Evolutionary conservation across 228 moss, liverwort and hornwort species (phyloP), one percentile per base, ranked within the genome.

Genomic region (Sphagnum magellanicum): DNA sequence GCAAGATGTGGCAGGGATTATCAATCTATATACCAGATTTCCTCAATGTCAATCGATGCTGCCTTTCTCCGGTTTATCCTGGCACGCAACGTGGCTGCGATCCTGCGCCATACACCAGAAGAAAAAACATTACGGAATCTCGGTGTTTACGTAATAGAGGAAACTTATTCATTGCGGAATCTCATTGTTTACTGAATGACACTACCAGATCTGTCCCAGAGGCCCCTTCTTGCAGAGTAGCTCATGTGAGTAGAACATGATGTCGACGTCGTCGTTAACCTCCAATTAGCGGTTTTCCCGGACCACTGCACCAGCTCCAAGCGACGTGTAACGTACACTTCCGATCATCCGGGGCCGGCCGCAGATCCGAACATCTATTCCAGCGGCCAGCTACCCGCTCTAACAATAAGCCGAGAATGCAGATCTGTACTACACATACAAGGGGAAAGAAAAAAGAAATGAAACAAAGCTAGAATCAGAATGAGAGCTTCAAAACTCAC

Each of bases 201-300:
- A 87, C 71, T 78, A 96, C 95, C 95, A 96, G 66, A 96, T 96
- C 74, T 92, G 92, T 5, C 92, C 95, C 74, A 96, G 86, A 55
- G 95, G 92, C 3, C 92, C 91, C 78, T 96, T 96, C 74, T 78
- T 91, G 81, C 82, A 83, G 0, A 96, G 79, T 12, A 96, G 83
- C 71, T 96, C 92, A 70, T 96, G 89, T 47, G 95, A 96, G 76
- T 90, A 96, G 73, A 92, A 96, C 95, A 96, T 92, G 4, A 59
- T 68, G 51, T 3, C 32, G 32, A 32, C 32, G 32, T 32, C 32
- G 32, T 32, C 1, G 32, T 32, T 32, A 32, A 32, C 32, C 32
- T 32, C 32, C 32, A 3, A 32, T 2, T 32, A 32, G 32, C 32
- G 32, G 32, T 32, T 32, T 32, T 32, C 32, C 32, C 32, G 32